Evolutionary conservation across 345 rosid species (phyloP).

Genomic region (Limnanthes douglasii): DNA sequence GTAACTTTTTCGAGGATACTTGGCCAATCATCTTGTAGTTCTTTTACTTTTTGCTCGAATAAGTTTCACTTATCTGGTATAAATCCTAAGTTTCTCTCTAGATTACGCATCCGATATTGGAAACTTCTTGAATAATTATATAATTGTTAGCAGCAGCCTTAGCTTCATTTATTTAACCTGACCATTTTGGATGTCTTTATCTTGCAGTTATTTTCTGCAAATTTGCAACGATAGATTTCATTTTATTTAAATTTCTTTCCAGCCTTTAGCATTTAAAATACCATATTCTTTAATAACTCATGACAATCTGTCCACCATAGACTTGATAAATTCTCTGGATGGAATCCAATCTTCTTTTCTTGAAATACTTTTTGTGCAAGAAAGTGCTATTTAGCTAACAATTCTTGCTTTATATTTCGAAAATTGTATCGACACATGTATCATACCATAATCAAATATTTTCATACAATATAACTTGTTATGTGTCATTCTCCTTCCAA

Average conservation of each 20-base stretch:
- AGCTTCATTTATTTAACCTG: constrained; percentile 78
- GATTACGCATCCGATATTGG: constrained; percentile 28
- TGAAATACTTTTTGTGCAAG: constrained; percentile 11
- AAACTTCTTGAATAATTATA: constrained; percentile 49
- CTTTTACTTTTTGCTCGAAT: constrained; percentile 36
- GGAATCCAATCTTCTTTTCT: constrained; percentile 12
- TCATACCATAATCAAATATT: constrained; percentile 46
- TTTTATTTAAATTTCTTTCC: constrained; percentile 45
- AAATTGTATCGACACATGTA: constrained; percentile 39
- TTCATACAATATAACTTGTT: constrained; percentile 28
- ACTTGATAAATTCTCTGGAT: constrained; percentile 46
- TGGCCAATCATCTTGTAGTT: constrained; percentile 53
- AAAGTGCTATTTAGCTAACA: constrained; percentile 15
- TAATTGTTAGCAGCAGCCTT: constrained; percentile 50
- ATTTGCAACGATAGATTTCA: constrained; percentile 46
- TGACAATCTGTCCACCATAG: constrained; percentile 35
- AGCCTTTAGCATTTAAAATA: constrained; percentile 25
- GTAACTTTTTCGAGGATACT: constrained; percentile 26
- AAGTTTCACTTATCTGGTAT: constrained; percentile 30
- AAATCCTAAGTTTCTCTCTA: constrained; percentile 38
- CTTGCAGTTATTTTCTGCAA: constrained; percentile 86
- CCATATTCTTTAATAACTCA: constrained; percentile 32
- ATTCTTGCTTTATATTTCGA: constrained; percentile 53
- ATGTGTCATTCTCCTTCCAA: constrained; percentile 35
- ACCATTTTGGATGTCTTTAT: constrained; percentile 74